Evolutionary conservation across 2,329 filamentous ascomycete species (phyloP), one percentile per base, ranked within the genome.

Genomic region (Hypocrella siamensis): DNA sequence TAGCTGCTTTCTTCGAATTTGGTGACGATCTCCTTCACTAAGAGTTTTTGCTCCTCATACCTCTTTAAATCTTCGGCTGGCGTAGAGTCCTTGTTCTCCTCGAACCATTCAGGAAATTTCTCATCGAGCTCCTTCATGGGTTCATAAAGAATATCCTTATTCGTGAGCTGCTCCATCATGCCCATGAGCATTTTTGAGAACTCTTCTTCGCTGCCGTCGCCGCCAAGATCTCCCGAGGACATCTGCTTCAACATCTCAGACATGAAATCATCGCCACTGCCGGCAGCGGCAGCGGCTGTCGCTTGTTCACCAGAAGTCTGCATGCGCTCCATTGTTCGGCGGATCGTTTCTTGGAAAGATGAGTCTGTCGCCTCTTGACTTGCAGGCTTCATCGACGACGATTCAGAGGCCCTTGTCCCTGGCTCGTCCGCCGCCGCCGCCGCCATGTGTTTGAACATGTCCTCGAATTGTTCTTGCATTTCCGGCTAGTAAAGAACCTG

Each of bases 101-200:
- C 69, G 52, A 98, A 66, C 88, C 90, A 98, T 3, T 59, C 74
- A 0, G 86, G 88, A 49, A 90, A 98, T 56, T 94, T 96, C 32
- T 83, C 79, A 52, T 93, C 63, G 30, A 98, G 63, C 57, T 98
- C 90, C 61, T 93, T 93, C 85, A 98, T 94, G 3, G 90, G 90
- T 59, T 98, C 88, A 52, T 96, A 96, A 31, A 98, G 59, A 40
- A 98, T 94, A 44, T 96, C 90, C 62, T 93, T 96, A 56, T 93
- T 93, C 4, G 90, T 96, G 40, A 98, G 67, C 55, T 98, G 86
- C 58, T 96, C 84, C 88, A 98, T 96, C 84, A 96, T 93, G 33
- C 81, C 82, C 67, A 93, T 74, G 37, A 98, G 70, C 75, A 96
- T 84, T 59, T 93, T 88, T 35, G 83, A 85, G 46, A 96, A 81